These are phyloP conservation scores for Trichophaea hybrida DNA, from an alignment of 2,329 filamentous ascomycete genomes.

Conservation along the genomic window DNA sequence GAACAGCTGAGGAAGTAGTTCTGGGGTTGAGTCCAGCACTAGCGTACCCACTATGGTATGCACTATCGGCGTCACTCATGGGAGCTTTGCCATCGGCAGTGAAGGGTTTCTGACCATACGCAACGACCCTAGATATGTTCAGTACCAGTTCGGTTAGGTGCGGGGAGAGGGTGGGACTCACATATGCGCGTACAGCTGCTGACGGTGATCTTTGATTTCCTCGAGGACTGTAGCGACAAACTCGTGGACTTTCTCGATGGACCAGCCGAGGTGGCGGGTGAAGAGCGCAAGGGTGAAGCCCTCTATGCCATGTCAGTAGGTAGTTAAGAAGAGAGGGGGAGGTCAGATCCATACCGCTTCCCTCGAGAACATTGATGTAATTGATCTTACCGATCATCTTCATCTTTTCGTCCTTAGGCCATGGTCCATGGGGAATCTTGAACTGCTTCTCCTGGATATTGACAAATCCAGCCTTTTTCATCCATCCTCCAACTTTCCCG, in stretches of 20 bases:
- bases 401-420: constrained; percentile 35
- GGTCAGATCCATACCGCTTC: constrained; percentile 16
- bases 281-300: constrained; percentile 25
- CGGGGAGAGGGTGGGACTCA: neutral
- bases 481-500: constrained; percentile 19
- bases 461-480: constrained; percentile 36
- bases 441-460: constrained; percentile 40
- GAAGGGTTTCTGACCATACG: neutral
- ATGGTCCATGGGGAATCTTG: constrained; percentile 42
- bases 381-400: constrained; percentile 26
- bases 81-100: neutral
- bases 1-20: neutral
- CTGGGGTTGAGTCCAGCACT: neutral
- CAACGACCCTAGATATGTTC: neutral
- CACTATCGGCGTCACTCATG: neutral
- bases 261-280: constrained; percentile 17
- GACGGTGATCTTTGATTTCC: neutral
- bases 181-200: neutral
- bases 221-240: neutral
- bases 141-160: neutral
- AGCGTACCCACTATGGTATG: neutral
- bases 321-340: neutral
- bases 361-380: constrained; percentile 23
- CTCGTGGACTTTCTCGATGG: neutral
- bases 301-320: constrained; percentile 12